Evolutionary conservation across 495 filamentous ascomycete species (phyloP), one percentile per base, ranked within the genome.

Genomic region (Aspergillus homomorphus): DNA sequence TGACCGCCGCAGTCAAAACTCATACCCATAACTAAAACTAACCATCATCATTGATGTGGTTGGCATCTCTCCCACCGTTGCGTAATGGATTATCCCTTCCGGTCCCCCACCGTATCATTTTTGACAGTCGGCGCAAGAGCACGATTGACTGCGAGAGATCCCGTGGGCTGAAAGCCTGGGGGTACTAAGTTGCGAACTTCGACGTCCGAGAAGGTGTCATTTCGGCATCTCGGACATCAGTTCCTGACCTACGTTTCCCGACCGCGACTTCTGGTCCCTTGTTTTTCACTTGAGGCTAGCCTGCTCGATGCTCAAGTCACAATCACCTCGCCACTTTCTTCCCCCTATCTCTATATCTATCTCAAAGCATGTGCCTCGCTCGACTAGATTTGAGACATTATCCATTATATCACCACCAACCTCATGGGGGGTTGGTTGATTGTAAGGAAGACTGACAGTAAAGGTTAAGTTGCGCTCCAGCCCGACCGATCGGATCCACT

Each of bases 401-500:
- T 28, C 26, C 3, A 4, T 3, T 4, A 9, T 28, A 28, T 28
- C 4, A 28, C 9, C 26, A 28, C 9, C 4, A 28, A 4, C 3
- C 26, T 28, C 4, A 28, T 28, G 33, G 15, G 33, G 33, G 5
- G 33, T 7, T 38, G 33, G 9, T 23, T 23, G 20, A 26, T 26
- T n/a, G 15, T 50, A 26, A 50, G 16, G 46, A 50, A 51, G 50
- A 51, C 23, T 59, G 20, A 15, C 43, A n/a, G 51, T 26, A 20
- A 53, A 50, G 23, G 43, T 60, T 59, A 60, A 59, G 26, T 45
- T 60, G 53, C 24, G 48, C 53, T 60, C 30, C 46, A 63, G 60
- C 57, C 63, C 63, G 51, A 59, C 53, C 54, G 59, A 59, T 61
- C 57, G 61, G 61, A 58, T 66, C 61, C 61, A 63, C 64, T 61